Conservation (phyloP, 345 rosid species). For the Noccaea bulbosa region DNA sequence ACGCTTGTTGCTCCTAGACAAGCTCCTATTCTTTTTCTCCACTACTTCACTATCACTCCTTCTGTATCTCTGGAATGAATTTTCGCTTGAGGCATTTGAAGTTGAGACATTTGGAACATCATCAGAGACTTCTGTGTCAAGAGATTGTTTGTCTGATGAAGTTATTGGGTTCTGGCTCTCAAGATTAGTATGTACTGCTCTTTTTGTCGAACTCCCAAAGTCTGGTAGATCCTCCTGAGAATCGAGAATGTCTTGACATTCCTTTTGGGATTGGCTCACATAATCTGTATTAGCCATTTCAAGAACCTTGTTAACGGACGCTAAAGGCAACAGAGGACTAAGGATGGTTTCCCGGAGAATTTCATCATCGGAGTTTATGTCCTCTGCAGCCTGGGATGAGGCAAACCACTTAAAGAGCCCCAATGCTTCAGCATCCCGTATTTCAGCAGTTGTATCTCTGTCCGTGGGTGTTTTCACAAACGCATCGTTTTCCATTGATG, state of each 20-base stretch:
- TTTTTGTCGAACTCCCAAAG: slow-evolving; percentile 50
- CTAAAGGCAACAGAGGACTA: slow-evolving; percentile 76
- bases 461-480: slow-evolving; percentile 33
- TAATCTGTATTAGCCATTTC: slow-evolving; percentile 81
- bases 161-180: slow-evolving; percentile 38
- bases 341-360: slow-evolving; percentile 75
- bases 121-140: slow-evolving; percentile 56
- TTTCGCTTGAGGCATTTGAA: slow-evolving; percentile 47
- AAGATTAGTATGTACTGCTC: slow-evolving; percentile 40
- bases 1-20: slow-evolving; percentile 46
- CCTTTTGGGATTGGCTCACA: slow-evolving; percentile 83
- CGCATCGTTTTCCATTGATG: slow-evolving; percentile 36
- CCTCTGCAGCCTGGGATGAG: slow-evolving; percentile 86
- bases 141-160: slow-evolving; percentile 49
- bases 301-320: slow-evolving; percentile 65
- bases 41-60: slow-evolving; percentile 47
- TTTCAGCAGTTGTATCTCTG: slow-evolving; percentile 34
- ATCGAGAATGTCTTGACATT: slow-evolving; percentile 97
- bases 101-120: slow-evolving; percentile 49
- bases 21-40: slow-evolving; percentile 39
- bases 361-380: slow-evolving; percentile 95
- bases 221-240: slow-evolving; percentile 63
- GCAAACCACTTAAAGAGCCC: slow-evolving; percentile 90
- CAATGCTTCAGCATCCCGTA: slow-evolving; percentile 69
- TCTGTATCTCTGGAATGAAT: slow-evolving; percentile 47